These are phyloP conservation scores for Thuidium tamariscinum DNA, from an alignment of 225 moss, liverwort and hornwort species.

Conservation along the genomic window DNA sequence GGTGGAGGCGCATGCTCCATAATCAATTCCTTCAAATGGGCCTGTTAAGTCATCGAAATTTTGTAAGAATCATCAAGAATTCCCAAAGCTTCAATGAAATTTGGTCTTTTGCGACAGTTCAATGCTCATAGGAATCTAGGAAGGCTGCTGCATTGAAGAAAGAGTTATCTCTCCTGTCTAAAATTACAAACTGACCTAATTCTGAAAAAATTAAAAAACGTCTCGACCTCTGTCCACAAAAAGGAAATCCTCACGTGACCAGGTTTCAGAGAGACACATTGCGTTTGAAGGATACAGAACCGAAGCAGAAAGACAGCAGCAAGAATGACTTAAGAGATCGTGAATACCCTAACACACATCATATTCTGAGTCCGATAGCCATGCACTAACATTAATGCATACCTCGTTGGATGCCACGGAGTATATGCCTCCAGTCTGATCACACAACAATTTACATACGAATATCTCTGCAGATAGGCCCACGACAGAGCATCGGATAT, in stretches of 20 bases:
- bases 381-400: neutral
- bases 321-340: neutral
- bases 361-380: neutral
- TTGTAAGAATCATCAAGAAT: neutral
- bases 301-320: neutral
- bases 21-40: conserved; percentile 81
- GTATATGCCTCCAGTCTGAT: conserved; percentile 75
- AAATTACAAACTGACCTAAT: neutral
- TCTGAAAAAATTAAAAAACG: neutral
- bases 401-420: conserved; percentile 96
- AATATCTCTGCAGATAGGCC: conserved; percentile 88
- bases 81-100: neutral
- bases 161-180: neutral
- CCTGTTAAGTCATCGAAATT: conserved; percentile 11
- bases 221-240: neutral
- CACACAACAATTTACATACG: conserved; percentile 84
- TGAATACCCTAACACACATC: neutral
- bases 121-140: neutral
- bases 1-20: conserved; percentile 98
- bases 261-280: neutral
- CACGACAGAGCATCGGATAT: conserved; percentile 80
- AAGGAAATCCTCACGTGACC: neutral
- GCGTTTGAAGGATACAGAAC: neutral
- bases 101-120: neutral
- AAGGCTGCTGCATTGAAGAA: neutral